Conservation (phyloP, 768 basidiomycete species). For the Trametes punicea region DNA sequence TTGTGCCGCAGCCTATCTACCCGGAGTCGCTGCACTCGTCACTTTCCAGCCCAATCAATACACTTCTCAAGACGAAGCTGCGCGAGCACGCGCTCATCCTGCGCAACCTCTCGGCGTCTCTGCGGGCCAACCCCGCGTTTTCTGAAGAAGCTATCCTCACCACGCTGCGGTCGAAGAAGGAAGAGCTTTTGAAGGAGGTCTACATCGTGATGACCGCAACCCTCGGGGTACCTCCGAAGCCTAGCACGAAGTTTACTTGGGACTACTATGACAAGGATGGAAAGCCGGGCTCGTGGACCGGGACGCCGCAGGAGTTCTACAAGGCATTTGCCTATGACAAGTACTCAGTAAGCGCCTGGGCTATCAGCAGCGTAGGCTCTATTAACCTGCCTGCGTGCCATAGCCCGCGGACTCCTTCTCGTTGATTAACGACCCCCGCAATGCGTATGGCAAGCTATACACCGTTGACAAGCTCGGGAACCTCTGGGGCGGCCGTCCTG, state of each 20-base stretch:
- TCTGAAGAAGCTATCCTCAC: slow-evolving; percentile 45
- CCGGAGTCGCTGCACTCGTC: slow-evolving; percentile 86
- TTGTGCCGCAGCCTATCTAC: slow-evolving; percentile 79
- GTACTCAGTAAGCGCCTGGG: slow-evolving; percentile 23
- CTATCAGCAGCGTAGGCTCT: background rate
- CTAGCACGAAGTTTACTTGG: slow-evolving; percentile 73
- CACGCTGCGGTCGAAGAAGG: slow-evolving; percentile 77
- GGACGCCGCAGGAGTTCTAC: slow-evolving; percentile 81
- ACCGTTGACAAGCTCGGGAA: slow-evolving; percentile 93
- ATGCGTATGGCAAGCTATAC: slow-evolving; percentile 77
- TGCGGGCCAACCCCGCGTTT: slow-evolving; percentile 40
- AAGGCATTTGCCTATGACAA: slow-evolving; percentile 35
- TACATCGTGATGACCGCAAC: slow-evolving; percentile 83
- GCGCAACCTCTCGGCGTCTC: slow-evolving; percentile 54
- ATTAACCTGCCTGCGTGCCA: background rate
- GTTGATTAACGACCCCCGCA: slow-evolving; percentile 92
- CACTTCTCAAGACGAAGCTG: slow-evolving; percentile 83
- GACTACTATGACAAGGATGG: slow-evolving; percentile 84
- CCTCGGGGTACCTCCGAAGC: slow-evolving; percentile 80
- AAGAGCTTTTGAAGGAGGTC: slow-evolving; percentile 77
- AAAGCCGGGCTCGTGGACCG: slow-evolving; percentile 70
- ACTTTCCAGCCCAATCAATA: slow-evolving; percentile 67
- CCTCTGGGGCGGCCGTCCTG: slow-evolving; percentile 80
- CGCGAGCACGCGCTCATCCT: slow-evolving; percentile 87
- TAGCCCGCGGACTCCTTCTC: slow-evolving; percentile 81